Conservation (phyloP, 2,329 filamentous ascomycete species). For the Diaporthe sp. region DNA sequence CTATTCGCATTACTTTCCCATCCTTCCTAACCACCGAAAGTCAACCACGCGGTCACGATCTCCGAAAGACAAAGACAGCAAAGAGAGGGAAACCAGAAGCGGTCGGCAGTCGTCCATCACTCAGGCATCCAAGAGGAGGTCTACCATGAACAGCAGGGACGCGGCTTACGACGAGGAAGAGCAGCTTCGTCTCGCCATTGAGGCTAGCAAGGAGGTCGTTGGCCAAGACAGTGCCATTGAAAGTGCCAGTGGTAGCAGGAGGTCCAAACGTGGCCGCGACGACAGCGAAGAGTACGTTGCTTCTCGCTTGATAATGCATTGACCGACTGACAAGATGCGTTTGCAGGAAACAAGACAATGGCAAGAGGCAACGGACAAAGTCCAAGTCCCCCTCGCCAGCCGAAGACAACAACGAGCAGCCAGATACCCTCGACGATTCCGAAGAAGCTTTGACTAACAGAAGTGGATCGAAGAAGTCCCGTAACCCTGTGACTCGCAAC, state of each 20-base stretch:
- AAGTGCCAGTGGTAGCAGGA: constrained; percentile 66
- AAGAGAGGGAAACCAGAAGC: constrained; percentile 52
- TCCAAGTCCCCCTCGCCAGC: constrained; percentile 77
- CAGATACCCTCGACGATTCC: constrained; percentile 69
- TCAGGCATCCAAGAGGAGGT: constrained; percentile 82
- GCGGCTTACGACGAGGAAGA: constrained; percentile 97
- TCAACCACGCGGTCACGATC: constrained; percentile 70
- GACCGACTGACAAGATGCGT: constrained; percentile 40
- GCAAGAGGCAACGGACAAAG: constrained; percentile 86
- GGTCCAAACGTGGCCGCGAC: constrained; percentile 86
- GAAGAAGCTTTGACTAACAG: constrained; percentile 72
- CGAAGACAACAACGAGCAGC: constrained; percentile 55
- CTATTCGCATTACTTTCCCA: constrained; percentile 73
- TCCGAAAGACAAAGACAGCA: constrained; percentile 61
- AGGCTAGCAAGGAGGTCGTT: constrained; percentile 90
- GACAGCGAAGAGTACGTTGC: constrained; percentile 90
- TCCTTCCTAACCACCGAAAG: constrained; percentile 63
- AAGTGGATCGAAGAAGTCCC: constrained; percentile 68
- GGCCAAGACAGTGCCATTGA: constrained; percentile 54
- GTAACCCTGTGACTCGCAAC: constrained; percentile 63
- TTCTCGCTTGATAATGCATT: constrained; percentile 9
- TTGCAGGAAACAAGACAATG: constrained; percentile 73
- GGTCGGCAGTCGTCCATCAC: constrained; percentile 61
- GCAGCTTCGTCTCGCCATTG: constrained; percentile 86
- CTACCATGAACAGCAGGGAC: constrained; percentile 96